Base-by-base conservation (phyloP, 148 eudicot genomes). In the Fagopyrum tataricum region DNA sequence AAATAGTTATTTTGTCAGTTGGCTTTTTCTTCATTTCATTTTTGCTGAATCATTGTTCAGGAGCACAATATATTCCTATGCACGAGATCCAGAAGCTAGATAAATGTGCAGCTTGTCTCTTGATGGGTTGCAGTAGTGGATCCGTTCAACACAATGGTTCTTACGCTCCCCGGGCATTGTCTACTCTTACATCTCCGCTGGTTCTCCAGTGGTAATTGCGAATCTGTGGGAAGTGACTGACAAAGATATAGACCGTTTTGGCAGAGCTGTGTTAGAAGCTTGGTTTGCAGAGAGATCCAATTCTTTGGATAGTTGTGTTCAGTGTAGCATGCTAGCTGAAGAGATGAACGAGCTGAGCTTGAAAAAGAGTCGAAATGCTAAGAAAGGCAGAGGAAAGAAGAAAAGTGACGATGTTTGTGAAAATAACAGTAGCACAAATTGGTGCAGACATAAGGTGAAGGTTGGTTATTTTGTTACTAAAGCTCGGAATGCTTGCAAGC, bases 151-250 rank as follows among this genome's bases (percentile, higher is more conserved):
- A 88, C 42, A 80, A 84, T 37, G 97, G 98, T 8, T 44, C 74
- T 4, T 95, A 90, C 53, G 67, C 88, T 75, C 98, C 98, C 6
- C 84, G 82, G 96, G 97, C 43, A 81, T 89, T 76, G 88, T 97
- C 31, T 83, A 91, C 47, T 83, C 84, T 73, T 95, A 95, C 75
- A 78, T 95, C 13, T 72, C 86, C 58, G 96, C 96, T 0, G 98
- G 98, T 7, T 90, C 98, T 76, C 98, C 98, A 12, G 85, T 90
- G 15, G 90, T 90, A 18, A 82, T 95, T 21, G 98, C 98, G 20
- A 95, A 91, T 79, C 82, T 95, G 44, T 95, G 98, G 98, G 97
- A 91, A 47, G 98, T 95, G 64, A 95, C 98, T 0, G 98, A 95
- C 81, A 83, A 81, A 76, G 98, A 95, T 77, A 95, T 95, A 26